phyloP scores from a whole-genome alignment of 441 rosid species.

The Adansonia madagascariensis region DNA sequence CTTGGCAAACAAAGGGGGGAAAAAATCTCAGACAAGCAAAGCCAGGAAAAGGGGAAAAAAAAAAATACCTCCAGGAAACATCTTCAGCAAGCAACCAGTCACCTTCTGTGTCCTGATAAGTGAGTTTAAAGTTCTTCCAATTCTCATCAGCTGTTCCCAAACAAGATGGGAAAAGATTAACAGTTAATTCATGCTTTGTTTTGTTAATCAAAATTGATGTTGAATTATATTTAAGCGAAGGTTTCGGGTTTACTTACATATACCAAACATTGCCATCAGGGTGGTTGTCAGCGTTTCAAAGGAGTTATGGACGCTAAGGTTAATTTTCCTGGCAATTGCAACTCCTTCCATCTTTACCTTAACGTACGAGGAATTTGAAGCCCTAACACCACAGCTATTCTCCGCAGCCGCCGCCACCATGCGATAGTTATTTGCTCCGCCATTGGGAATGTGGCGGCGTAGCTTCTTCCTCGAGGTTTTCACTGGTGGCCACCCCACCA shows the following conservation, averaged over 20 bases:
- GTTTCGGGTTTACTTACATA: neutral
- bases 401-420: constrained; percentile 25
- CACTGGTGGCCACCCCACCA: constrained; percentile 69
- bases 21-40: too few relatives aligned
- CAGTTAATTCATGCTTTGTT: neutral
- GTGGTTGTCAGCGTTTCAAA: constrained; percentile 46
- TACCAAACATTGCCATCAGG: constrained; percentile 57
- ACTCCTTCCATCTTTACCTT: constrained; percentile 79
- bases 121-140: constrained; percentile 8
- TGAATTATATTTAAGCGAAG: neutral
- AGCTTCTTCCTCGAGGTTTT: constrained; percentile 39
- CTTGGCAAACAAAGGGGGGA: neutral
- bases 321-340: constrained; percentile 65
- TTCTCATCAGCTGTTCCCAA: neutral
- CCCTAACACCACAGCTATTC: constrained; percentile 31
- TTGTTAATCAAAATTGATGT: too few relatives aligned
- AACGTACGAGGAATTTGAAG: constrained; percentile 51
- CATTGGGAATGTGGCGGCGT: constrained; percentile 11
- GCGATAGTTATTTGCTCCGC: constrained; percentile 16
- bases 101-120: constrained; percentile 6
- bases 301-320: constrained; percentile 48
- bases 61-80: constrained; percentile 18
- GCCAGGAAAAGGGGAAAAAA: neutral
- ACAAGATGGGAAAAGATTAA: neutral
- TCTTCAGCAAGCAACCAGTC: constrained; percentile 21